These are phyloP conservation scores for Ophiocordyceps camponoti-saundersi DNA, from an alignment of 2,329 filamentous ascomycete species.

Conservation along the genomic window DNA sequence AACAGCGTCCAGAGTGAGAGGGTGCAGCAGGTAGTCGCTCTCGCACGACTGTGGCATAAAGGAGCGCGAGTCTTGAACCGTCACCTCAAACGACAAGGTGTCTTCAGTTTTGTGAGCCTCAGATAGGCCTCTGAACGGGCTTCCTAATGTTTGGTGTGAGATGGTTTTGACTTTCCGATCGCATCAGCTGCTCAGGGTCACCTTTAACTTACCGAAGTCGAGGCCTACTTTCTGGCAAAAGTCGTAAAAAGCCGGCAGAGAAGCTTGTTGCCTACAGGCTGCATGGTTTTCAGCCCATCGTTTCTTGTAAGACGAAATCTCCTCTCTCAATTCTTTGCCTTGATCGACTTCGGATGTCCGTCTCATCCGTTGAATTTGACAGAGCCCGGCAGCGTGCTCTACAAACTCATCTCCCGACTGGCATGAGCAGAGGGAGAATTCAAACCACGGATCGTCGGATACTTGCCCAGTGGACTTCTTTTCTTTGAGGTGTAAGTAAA, in stretches of 20 bases:
- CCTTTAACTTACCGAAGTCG: background rate
- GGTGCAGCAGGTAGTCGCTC: background rate
- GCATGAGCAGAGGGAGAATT: constrained; percentile 1
- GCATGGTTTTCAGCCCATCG: background rate
- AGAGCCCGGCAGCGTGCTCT: background rate
- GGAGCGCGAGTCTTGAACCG: background rate
- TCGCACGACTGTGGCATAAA: background rate
- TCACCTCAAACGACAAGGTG: background rate
- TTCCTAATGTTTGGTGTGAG: background rate
- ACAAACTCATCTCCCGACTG: background rate
- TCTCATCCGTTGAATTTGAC: background rate
- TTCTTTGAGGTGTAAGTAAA: background rate
- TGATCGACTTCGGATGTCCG: background rate
- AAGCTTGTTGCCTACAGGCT: background rate
- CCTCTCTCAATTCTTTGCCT: background rate
- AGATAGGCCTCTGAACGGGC: background rate
- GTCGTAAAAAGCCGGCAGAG: background rate
- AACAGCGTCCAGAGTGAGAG: background rate
- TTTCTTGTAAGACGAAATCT: background rate
- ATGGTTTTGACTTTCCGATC: background rate
- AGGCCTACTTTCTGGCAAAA: background rate
- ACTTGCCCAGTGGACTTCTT: background rate
- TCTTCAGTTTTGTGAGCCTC: background rate
- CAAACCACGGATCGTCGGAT: background rate
- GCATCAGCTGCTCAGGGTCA: no score